phyloP scores from a whole-genome alignment of 495 filamentous ascomycete species.

The Penicillium lividum region DNA sequence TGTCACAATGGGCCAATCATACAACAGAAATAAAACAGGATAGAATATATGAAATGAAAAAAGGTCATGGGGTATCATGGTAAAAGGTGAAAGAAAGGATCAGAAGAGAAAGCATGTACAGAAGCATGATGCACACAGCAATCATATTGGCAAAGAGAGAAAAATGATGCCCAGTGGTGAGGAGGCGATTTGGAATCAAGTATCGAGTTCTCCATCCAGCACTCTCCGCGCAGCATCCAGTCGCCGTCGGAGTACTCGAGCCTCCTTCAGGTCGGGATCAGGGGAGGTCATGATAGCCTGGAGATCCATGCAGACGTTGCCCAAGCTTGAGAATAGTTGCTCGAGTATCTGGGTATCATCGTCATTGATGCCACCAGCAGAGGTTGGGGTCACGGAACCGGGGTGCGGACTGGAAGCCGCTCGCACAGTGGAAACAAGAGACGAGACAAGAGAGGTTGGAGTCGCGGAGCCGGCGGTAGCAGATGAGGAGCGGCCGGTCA shows the following conservation, averaged over 20 bases:
- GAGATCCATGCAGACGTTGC: constrained; percentile 66
- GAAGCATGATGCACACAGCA: constrained; percentile 13
- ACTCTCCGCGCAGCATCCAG: constrained; percentile 72
- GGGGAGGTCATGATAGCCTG: constrained; percentile 54
- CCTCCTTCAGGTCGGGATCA: constrained; percentile 58
- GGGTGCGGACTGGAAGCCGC: constrained; percentile 42
- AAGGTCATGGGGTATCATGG: constrained; percentile 28
- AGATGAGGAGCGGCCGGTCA: constrained; percentile 30
- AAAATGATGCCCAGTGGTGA: background rate
- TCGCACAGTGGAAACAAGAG: constrained; percentile 42
- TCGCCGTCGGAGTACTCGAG: constrained; percentile 61
- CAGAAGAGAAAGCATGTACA: constrained; percentile 18
- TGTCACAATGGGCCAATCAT: constrained; percentile 4
- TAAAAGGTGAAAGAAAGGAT: constrained; percentile 16
- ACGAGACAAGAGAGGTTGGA: constrained; percentile 39
- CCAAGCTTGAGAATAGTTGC: constrained; percentile 70
- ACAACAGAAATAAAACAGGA: constrained; percentile 3
- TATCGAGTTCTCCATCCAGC: constrained; percentile 64
- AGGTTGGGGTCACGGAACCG: constrained; percentile 31
- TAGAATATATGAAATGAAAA: background rate
- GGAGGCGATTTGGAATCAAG: constrained; percentile 17
- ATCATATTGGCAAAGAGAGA: constrained; percentile 13
- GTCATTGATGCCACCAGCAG: constrained; percentile 53
- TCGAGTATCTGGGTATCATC: constrained; percentile 79
- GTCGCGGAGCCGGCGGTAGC: constrained; percentile 35